Base-by-base conservation (phyloP, 768 basidiomycete genomes). In the Tulasnella calospora region DNA sequence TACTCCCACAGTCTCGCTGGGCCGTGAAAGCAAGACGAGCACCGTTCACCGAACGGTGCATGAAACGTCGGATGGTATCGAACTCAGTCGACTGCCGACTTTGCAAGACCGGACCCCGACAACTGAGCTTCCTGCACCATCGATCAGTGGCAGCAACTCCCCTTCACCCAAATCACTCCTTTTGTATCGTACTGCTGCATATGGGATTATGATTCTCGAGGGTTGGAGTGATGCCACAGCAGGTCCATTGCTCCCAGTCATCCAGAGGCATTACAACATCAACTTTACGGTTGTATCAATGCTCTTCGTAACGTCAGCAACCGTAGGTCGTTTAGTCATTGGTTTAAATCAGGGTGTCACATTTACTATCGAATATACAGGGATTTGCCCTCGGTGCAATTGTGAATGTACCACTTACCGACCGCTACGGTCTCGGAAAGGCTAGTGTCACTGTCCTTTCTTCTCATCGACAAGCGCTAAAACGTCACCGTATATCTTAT, bases 201-300 rank as follows among this genome's bases (percentile, higher is more conserved):
- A 70, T 30, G 47, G 75, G 23, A 40, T 76, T 1, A 61, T 76
- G 57, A 69, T 76, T 30, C 46, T 70, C 6, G 47, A 76, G 55
- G 74, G 74, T 13, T 76, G 74, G 74, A 76, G 38, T 51, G 74
- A 76, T 55, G 40, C 74, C 13, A 55, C 47, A 6, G 57, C 74
- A 7, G 74, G 74, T 3, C 74, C 74, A 38, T 55, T 76, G 46
- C 36, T 76, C 13, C 74, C 46, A 23, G 74, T 76, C 46, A 67
- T 67, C 61, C 74, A 51, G n/a, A 67, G 33, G 19, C 36, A 36
- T 35, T 76, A 76, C 47, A 51, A 51, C 27, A 41, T 76, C 21
- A 76, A 76, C 38, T 76, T 76, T 35, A 76, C 74, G 27, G 47
- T 76, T 19, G 57, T 76, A 17, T 76, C 74, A 41, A 76, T 76